phyloP scores from a whole-genome alignment of 2,329 filamentous ascomycete genomes.

The Colletotrichum tofieldiae region DNA sequence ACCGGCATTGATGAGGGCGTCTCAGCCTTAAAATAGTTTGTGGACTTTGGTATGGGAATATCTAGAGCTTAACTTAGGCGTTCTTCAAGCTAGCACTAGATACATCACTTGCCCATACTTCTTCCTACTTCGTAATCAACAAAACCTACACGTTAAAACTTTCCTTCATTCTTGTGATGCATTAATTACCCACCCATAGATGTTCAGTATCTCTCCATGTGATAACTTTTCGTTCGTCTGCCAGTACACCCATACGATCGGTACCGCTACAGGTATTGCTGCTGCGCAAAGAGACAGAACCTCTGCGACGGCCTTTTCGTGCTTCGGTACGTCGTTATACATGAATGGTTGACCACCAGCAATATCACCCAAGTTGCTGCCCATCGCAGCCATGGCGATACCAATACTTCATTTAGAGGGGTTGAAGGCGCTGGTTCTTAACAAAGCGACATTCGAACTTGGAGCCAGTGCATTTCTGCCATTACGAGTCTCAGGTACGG shows the following conservation, averaged over 20 bases:
- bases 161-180: background rate
- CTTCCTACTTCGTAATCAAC: background rate
- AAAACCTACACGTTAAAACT: conserved; percentile 15
- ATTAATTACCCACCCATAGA: conserved; percentile 5
- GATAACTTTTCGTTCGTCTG: conserved; percentile 44
- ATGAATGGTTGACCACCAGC: conserved; percentile 38
- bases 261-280: conserved; percentile 42
- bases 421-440: conserved; percentile 38
- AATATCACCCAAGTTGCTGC: conserved; percentile 39
- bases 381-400: conserved; percentile 43
- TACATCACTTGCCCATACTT: too few species aligned
- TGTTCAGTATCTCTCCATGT: background rate
- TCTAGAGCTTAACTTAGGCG: too few species aligned
- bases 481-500: too few species aligned
- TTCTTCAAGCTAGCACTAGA: too few species aligned
- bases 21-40: too few species aligned
- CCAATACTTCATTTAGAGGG: conserved; percentile 37
- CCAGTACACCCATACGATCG: conserved; percentile 46
- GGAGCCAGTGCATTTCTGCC: conserved; percentile 27
- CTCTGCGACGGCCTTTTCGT: conserved; percentile 38
- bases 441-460: conserved; percentile 41
- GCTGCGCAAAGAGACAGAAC: conserved; percentile 39
- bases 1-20: too few species aligned
- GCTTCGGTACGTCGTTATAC: conserved; percentile 35
- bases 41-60: too few species aligned